Percentiles rank a stretch among this genome's conserved stretches.
These are phyloP conservation scores for Neurospora discreta DNA, from an alignment of 495 filamentous ascomycete species.

Conservation along the genomic window DNA sequence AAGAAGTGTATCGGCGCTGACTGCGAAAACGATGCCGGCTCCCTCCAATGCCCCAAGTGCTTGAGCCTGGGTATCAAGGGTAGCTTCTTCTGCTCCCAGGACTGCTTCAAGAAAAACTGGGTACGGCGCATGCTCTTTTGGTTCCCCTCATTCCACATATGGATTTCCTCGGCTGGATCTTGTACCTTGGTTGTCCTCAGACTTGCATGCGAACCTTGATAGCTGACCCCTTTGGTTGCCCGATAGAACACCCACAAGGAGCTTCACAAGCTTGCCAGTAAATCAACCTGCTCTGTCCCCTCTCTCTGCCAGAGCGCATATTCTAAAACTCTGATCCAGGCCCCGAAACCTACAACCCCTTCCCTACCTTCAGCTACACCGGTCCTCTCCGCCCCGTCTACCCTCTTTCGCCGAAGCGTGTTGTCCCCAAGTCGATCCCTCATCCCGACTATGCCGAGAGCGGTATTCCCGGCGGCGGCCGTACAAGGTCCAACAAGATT, in stretches of 20 bases:
- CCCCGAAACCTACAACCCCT: conserved; percentile 80
- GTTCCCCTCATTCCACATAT: background rate
- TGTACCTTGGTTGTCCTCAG: background rate
- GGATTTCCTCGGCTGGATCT: background rate
- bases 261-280: conserved; percentile 74
- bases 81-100: conserved; percentile 94
- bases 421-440: conserved; percentile 69
- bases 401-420: conserved; percentile 64
- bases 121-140: conserved; percentile 40
- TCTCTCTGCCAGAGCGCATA: conserved; percentile 58
- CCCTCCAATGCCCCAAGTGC: conserved; percentile 88
- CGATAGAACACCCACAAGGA: conserved; percentile 71
- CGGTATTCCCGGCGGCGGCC: conserved; percentile 74
- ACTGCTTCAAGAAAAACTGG: conserved; percentile 98
- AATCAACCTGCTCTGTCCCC: conserved; percentile 55
- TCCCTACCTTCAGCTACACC: conserved; percentile 72
- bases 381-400: conserved; percentile 79
- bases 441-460: conserved; percentile 75
- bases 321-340: conserved; percentile 83
- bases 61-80: conserved; percentile 75
- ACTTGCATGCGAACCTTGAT: background rate
- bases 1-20: conserved; percentile 69
- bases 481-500: conserved; percentile 67
- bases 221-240: conserved; percentile 3
- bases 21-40: conserved; percentile 72